Conservation (phyloP, 768 basidiomycete genomes). For the Leccinum disarticulatum region DNA sequence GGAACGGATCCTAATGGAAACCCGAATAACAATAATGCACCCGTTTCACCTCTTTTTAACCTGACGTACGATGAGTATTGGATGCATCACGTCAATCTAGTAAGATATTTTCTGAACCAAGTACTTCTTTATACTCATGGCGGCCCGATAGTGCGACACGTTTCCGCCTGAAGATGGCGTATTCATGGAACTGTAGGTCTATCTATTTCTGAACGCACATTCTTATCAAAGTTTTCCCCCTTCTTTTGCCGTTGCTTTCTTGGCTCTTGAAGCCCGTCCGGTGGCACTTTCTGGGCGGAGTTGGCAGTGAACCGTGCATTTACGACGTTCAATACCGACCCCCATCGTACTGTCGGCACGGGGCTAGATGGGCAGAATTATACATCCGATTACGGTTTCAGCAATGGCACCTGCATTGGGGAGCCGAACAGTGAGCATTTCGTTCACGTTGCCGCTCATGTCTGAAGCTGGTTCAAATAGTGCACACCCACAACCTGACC, state of each 20-base stretch:
- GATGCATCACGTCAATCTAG: constrained; percentile 1
- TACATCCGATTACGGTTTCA: constrained; percentile 1
- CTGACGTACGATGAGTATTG: not conserved
- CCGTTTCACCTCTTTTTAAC: not conserved
- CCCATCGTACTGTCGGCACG: fast-evolving
- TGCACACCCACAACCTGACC: constrained; percentile 15
- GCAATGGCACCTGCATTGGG: not conserved
- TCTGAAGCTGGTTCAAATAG: constrained; percentile 6
- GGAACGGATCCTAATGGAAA: not conserved
- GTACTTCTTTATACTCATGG: not conserved
- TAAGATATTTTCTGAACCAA: not conserved
- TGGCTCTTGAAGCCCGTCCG: constrained; percentile 1
- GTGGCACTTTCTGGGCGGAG: not conserved
- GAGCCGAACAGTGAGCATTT: constrained; percentile 17
- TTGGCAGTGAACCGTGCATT: constrained; percentile 2
- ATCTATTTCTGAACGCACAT: not conserved
- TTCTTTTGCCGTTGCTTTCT: not conserved
- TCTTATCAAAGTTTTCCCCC: not conserved
- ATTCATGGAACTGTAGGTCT: constrained; percentile 13
- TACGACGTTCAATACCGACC: not conserved
- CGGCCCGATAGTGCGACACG: not conserved
- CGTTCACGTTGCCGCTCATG: not conserved
- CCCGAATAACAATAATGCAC: not conserved
- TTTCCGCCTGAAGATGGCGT: constrained; percentile 1
- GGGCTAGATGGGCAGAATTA: constrained; percentile 10